Conservation (phyloP, 2,329 filamentous ascomycete species). For the Neopestalotiopsis clavispora region DNA sequence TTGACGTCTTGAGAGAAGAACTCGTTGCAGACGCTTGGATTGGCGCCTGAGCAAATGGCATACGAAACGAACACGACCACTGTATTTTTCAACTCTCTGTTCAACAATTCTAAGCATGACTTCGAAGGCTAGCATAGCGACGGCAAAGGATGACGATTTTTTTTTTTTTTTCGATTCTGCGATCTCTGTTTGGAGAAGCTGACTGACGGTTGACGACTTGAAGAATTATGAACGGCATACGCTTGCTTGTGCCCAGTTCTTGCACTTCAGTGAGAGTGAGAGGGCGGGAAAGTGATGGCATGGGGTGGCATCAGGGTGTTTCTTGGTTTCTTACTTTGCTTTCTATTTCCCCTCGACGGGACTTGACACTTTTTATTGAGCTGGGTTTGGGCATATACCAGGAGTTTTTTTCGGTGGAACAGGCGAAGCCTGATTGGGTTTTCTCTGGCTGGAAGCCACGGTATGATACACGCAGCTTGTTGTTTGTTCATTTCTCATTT, state of each 20-base stretch:
- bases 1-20: neutral
- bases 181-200: neutral
- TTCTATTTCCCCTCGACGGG: constrained; percentile 1
- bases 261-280: neutral
- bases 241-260: neutral
- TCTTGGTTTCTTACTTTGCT: neutral
- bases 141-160: neutral
- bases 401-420: constrained; percentile 34
- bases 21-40: neutral
- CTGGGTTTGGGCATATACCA: constrained; percentile 35
- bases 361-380: constrained; percentile 21
- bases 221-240: neutral
- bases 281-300: neutral
- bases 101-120: neutral
- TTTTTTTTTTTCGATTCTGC: neutral
- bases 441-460: constrained; percentile 24
- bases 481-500: constrained; percentile 22
- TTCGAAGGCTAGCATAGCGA: neutral
- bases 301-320: neutral
- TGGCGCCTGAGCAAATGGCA: neutral
- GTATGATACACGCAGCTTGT: constrained; percentile 24
- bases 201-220: neutral
- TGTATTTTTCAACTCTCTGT: neutral
- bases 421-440: neutral
- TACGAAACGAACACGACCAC: neutral